phyloP scores from a whole-genome alignment of 257 asterid genomes.

The Apocynum venetum region DNA sequence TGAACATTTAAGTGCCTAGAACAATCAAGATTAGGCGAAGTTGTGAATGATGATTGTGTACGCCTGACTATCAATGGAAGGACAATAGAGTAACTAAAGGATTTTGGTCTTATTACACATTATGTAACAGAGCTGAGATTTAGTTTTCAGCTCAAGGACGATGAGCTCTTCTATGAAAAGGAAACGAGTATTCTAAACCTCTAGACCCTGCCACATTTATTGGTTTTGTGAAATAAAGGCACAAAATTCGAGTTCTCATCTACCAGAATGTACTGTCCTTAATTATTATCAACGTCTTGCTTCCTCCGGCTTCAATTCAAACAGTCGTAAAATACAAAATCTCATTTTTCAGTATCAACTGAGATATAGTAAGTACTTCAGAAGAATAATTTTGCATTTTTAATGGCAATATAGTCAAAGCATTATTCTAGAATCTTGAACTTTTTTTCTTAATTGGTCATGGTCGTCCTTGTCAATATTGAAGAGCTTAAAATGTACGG shows the following conservation, averaged over 20 bases:
- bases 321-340: not conserved
- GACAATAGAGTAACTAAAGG: not conserved
- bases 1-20: not conserved
- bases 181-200: not conserved
- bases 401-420: not conserved
- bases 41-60: not conserved
- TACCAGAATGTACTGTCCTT: not conserved
- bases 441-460: too few relatives aligned
- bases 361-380: not conserved
- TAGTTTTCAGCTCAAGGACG: not conserved
- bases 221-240: not conserved
- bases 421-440: too few relatives aligned
- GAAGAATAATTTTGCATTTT: not conserved
- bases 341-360: not conserved
- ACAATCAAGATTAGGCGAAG: slow-evolving; percentile 9
- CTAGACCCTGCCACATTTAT: not conserved
- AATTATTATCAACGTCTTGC: not conserved
- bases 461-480: not conserved
- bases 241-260: not conserved
- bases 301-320: not conserved
- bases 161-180: not conserved
- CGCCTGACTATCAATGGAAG: not conserved
- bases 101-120: not conserved
- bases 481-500: not conserved
- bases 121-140: not conserved